These are phyloP conservation scores for Mycotypha africana DNA, from an alignment of 371 early-diverging fungal genomes.

Conservation along the genomic window DNA sequence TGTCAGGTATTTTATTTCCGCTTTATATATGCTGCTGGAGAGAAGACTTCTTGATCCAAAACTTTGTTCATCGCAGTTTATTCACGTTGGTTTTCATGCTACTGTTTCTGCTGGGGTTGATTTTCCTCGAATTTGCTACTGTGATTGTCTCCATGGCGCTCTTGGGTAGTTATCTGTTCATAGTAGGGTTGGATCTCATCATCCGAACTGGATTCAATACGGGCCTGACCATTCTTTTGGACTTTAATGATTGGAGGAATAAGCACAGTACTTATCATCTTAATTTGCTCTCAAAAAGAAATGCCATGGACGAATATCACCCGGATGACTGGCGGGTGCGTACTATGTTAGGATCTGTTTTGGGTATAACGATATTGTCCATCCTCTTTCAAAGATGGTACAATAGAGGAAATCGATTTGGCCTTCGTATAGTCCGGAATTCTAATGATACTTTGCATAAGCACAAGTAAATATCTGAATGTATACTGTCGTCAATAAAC, in stretches of 20 bases:
- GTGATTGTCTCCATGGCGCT: conserved; percentile 22
- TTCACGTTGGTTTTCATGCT: conserved; percentile 9
- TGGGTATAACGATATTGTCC: conserved; percentile 15
- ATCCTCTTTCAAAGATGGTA: conserved; percentile 8
- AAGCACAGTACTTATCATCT: background rate
- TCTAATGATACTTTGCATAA: conserved; percentile 9
- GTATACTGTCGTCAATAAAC: too few species aligned
- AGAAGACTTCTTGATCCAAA: conserved; percentile 24
- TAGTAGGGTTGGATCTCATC: conserved; percentile 23
- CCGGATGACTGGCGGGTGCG: conserved; percentile 9
- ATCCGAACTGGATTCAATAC: conserved; percentile 14
- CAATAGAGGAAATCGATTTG: conserved; percentile 27
- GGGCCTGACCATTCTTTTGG: conserved; percentile 6
- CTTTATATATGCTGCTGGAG: conserved; percentile 35
- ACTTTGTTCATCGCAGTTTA: conserved; percentile 20
- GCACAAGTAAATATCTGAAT: background rate
- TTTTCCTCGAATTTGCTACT: conserved; percentile 14
- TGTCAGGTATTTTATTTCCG: conserved; percentile 23
- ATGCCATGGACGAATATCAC: conserved; percentile 7
- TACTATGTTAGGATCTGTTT: conserved; percentile 18
- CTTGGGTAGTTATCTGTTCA: conserved; percentile 23
- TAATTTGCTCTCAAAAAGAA: background rate
- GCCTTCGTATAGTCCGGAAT: conserved; percentile 12
- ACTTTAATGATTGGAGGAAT: conserved; percentile 9
- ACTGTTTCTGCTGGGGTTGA: background rate